Evolutionary conservation across 306 rosid genomes (phyloP).

Genomic region (Ormosia emarginata): DNA sequence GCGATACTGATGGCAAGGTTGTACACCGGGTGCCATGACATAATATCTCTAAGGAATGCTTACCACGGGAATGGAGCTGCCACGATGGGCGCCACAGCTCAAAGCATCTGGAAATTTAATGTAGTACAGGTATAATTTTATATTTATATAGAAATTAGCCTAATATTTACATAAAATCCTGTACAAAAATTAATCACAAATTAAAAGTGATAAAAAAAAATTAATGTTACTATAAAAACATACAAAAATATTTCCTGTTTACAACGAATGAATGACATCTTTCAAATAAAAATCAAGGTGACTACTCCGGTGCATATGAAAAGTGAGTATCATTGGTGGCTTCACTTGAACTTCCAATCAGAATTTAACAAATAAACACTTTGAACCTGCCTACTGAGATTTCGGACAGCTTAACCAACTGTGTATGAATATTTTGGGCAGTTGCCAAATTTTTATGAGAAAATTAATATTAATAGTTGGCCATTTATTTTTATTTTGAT

Average conservation of each 20-base stretch:
- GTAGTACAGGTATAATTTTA: slow-evolving; percentile 59
- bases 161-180: background rate
- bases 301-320: no score
- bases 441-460: no score
- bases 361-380: no score
- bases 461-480: no score
- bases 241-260: background rate
- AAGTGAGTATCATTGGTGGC: no score
- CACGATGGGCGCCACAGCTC: slow-evolving; percentile 98
- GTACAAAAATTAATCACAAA: background rate
- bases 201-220: background rate
- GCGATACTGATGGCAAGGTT: slow-evolving; percentile 77
- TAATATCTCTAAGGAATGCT: slow-evolving; percentile 84
- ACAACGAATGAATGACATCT: background rate
- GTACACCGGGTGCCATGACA: slow-evolving; percentile 78
- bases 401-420: no score
- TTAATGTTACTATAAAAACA: background rate
- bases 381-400: no score
- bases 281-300: background rate
- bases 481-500: no score
- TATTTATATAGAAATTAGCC: background rate
- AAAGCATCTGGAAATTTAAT: slow-evolving; percentile 81
- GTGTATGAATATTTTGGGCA: no score
- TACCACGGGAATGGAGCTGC: slow-evolving; percentile 91
- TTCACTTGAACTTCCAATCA: no score